phyloP scores from a whole-genome alignment of 768 basidiomycete species.

The Lactarius sanguifluus region DNA sequence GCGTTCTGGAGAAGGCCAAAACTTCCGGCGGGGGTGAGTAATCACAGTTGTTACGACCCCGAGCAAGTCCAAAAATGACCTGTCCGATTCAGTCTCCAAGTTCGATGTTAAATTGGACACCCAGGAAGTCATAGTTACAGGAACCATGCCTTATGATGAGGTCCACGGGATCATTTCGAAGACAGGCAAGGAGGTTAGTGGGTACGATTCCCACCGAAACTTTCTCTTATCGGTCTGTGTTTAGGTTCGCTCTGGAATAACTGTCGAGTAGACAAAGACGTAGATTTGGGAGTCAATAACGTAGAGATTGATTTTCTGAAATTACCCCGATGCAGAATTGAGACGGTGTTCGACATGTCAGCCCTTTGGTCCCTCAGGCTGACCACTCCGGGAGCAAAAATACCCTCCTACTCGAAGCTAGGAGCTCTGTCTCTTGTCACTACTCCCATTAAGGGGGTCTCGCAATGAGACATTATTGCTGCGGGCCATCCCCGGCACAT shows the following conservation, averaged over 20 bases:
- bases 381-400: not conserved
- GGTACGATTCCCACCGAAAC: not conserved
- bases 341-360: not conserved
- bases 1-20: conserved; percentile 60
- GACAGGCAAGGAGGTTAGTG: conserved; percentile 83
- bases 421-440: not conserved
- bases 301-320: conserved; percentile 10
- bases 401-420: not conserved
- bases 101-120: conserved; percentile 64
- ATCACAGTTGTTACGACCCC: conserved; percentile 10
- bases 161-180: conserved; percentile 77
- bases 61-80: conserved; percentile 30
- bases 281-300: not conserved
- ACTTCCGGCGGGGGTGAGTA: not conserved
- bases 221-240: not conserved
- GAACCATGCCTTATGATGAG: conserved; percentile 58
- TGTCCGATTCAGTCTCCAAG: conserved; percentile 43
- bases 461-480: not conserved
- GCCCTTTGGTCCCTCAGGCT: not conserved
- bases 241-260: conserved; percentile 23
- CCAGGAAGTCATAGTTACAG: conserved; percentile 72
- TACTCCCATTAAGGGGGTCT: not conserved
- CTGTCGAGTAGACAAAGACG: conserved; percentile 16
- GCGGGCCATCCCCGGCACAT: not conserved
- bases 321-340: conserved; percentile 8